Percentiles rank a stretch among this genome's conserved stretches.
Evolutionary conservation across 768 basidiomycete species (phyloP).

Genomic region (Calocybe cyanea): DNA sequence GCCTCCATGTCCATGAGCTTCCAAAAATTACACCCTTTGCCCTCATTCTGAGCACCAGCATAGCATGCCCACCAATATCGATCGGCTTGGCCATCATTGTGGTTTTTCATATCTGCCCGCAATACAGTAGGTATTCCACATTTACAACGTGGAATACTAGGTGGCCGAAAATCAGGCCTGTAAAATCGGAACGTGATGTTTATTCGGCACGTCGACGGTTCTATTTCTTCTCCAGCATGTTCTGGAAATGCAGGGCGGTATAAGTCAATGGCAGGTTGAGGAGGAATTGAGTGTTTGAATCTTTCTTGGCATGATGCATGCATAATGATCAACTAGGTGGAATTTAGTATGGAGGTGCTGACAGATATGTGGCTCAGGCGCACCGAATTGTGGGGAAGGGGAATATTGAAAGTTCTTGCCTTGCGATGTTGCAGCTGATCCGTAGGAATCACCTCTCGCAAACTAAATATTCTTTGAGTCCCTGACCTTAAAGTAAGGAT

Average conservation of each 20-base stretch:
- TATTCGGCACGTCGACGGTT: constrained; percentile 66
- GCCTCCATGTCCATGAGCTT: constrained; percentile 63
- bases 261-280: constrained; percentile 67
- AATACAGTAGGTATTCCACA: constrained; percentile 70
- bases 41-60: constrained; percentile 78
- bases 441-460: constrained; percentile 72
- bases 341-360: background rate
- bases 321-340: constrained; percentile 72
- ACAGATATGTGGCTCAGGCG: constrained; percentile 4
- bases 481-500: constrained; percentile 33
- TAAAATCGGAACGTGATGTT: constrained; percentile 88
- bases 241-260: constrained; percentile 56
- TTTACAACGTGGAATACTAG: constrained; percentile 65
- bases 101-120: constrained; percentile 76
- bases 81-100: constrained; percentile 48
- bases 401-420: constrained; percentile 74
- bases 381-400: constrained; percentile 77
- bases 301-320: constrained; percentile 80
- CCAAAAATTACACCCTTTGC: constrained; percentile 78
- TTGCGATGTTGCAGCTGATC: constrained; percentile 53
- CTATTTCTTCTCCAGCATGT: constrained; percentile 24
- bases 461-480: constrained; percentile 64
- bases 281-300: constrained; percentile 78
- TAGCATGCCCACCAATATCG: constrained; percentile 83
- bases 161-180: constrained; percentile 72